Conservation (phyloP, 192 early-diverging fungal species). For the Backusella sp. region DNA sequence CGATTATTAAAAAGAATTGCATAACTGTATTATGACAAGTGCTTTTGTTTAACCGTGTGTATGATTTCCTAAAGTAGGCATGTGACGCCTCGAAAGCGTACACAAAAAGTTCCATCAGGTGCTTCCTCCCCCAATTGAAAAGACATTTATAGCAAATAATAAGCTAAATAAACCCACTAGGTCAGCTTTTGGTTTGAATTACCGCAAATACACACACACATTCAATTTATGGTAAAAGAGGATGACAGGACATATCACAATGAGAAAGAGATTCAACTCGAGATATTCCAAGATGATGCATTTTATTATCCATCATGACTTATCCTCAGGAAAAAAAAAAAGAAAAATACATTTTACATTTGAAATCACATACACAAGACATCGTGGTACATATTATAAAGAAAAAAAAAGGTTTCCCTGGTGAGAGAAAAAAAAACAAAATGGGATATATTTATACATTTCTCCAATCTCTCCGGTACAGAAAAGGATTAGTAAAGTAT, state of each 20-base stretch:
- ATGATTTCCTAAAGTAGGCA: constrained; percentile 8
- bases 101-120: not conserved
- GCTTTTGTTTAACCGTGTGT: not conserved
- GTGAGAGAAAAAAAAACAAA: not conserved
- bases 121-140: not conserved
- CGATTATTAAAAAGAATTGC: not conserved
- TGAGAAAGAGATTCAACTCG: not conserved
- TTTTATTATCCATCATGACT: not conserved
- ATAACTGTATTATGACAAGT: not conserved
- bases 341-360: not conserved
- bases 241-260: not conserved
- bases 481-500: not conserved
- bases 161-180: not conserved
- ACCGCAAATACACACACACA: not conserved
- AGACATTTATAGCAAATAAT: not conserved
- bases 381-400: not conserved
- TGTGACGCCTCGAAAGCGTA: not conserved
- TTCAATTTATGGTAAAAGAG: not conserved
- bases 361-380: not conserved
- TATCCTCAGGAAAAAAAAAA: not conserved
- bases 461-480: not conserved
- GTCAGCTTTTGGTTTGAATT: not conserved
- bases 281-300: not conserved
- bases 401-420: not conserved
- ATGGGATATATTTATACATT: not conserved